Evolutionary conservation across 345 rosid species (phyloP), one percentile per base, ranked within the genome.

Genomic region (Garcia nutans): DNA sequence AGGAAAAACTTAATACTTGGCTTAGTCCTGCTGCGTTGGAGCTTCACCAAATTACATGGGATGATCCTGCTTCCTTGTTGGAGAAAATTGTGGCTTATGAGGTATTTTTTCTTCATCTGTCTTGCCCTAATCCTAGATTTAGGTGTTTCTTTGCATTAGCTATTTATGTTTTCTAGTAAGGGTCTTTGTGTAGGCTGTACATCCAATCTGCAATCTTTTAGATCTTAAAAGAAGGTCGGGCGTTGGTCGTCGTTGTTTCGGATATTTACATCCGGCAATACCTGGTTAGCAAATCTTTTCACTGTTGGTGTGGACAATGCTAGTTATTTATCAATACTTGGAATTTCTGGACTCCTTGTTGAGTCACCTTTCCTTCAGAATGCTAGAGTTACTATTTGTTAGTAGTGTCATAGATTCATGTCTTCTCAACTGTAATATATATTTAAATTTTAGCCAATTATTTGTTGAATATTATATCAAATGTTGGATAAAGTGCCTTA

Each of bases 51-150:
- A 89, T 93, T 72, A 93, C 99, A 17, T 96, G 96, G 98, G 85
- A 90, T 73, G 93, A 96, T 82, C 90, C 98, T 80, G 95, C 97
- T 82, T 92, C 96, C 54, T 84, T 96, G 84, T 88, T 96, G 71
- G 99, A 96, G 84, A 96, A 93, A 85, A 93, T 96, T 76, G 96
- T 96, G 60, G 96, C 97, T 26, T 88, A 92, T 23, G 98, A 96
- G 89, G 98, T 92, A 67, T 77, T 76, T 68, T 79, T 71, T 64
- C 81, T 58, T 66, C 74, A 50, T 45, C 26, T 31, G 22, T 70
- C 45, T 54, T 37, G 61, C 33, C 20, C 64, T 45, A 10, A 41
- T 76, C 24, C 47, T 13, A 52, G 13, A 15, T 66, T 26, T 67
- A 42, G 63, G 72, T 57, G n/a, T 78, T 71, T 41, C 16, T 22